Evolutionary conservation across 331 rosid genomes (phyloP).

Genomic region (Pyrus hybrid): DNA sequence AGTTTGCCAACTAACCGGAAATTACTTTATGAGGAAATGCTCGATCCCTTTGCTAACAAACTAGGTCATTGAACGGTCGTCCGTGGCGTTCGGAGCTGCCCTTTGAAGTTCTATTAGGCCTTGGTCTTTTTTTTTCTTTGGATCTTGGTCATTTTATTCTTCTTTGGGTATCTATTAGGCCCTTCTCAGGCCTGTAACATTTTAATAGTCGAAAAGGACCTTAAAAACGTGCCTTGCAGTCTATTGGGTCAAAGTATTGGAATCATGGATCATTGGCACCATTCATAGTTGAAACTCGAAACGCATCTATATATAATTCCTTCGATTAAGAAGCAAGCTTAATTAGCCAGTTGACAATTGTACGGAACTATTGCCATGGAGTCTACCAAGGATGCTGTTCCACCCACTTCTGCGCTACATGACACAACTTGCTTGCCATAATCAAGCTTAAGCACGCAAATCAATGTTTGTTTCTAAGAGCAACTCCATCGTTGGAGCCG

Average conservation of each 20-base stretch:
- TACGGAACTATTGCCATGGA: background rate
- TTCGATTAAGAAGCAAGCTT: background rate
- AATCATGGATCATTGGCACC: background rate
- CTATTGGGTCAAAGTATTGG: background rate
- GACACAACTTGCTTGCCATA: background rate
- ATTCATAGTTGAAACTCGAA: background rate
- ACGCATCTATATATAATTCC: background rate
- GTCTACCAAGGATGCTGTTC: background rate
- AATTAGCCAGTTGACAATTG: background rate
- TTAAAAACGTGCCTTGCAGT: background rate
- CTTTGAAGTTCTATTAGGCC: too few species aligned
- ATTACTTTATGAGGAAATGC: too few species aligned
- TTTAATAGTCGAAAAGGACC: too few species aligned
- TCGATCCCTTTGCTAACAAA: too few species aligned
- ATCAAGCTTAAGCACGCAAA: background rate
- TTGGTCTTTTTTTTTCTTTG: too few species aligned
- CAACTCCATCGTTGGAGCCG: too few species aligned
- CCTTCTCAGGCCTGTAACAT: too few species aligned
- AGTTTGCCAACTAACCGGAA: too few species aligned
- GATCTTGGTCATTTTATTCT: too few species aligned
- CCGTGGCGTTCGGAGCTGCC: too few species aligned
- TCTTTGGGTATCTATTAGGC: too few species aligned
- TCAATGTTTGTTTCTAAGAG: background rate
- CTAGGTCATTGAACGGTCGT: too few species aligned
- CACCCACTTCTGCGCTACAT: background rate